These are phyloP conservation scores for Metschnikowia gelsemii DNA, from an alignment of 805 yeast genomes.

Conservation along the genomic window DNA sequence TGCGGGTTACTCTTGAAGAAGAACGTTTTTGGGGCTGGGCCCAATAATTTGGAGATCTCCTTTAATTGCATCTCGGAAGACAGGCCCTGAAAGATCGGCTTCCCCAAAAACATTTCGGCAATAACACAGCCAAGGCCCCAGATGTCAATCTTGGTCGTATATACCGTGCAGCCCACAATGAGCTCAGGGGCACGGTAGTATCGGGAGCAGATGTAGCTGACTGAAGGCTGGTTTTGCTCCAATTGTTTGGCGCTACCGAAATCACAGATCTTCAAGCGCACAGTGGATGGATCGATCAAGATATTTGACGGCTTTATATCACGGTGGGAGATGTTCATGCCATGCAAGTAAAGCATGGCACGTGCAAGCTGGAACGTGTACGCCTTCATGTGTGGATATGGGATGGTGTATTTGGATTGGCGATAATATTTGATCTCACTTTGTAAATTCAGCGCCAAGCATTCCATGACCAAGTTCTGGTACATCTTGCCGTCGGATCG, in stretches of 20 bases:
- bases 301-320: constrained; percentile 84
- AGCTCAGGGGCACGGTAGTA: constrained; percentile 96
- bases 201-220: constrained; percentile 92
- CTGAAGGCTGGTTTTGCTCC: constrained; percentile 80
- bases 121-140: constrained; percentile 98
- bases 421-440: constrained; percentile 70
- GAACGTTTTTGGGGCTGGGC: constrained; percentile 75
- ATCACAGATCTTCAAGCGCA: constrained; percentile 74
- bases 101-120: constrained; percentile 90
- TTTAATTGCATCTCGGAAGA: constrained; percentile 85
- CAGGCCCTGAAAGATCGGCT: constrained; percentile 93
- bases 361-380: constrained; percentile 79
- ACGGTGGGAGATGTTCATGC: constrained; percentile 77
- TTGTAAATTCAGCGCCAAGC: constrained; percentile 78
- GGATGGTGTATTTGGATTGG: constrained; percentile 58
- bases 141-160: constrained; percentile 88
- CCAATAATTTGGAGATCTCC: constrained; percentile 85
- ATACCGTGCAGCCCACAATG: constrained; percentile 83
- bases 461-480: constrained; percentile 85
- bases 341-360: constrained; percentile 80
- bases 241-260: constrained; percentile 82
- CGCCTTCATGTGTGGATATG: constrained; percentile 71
- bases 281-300: constrained; percentile 67
- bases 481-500: constrained; percentile 63
- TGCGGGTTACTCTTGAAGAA: constrained; percentile 72